Base-by-base conservation (phyloP, 2,329 filamentous ascomycete genomes). In the Pseudogymnoascus sp. region DNA sequence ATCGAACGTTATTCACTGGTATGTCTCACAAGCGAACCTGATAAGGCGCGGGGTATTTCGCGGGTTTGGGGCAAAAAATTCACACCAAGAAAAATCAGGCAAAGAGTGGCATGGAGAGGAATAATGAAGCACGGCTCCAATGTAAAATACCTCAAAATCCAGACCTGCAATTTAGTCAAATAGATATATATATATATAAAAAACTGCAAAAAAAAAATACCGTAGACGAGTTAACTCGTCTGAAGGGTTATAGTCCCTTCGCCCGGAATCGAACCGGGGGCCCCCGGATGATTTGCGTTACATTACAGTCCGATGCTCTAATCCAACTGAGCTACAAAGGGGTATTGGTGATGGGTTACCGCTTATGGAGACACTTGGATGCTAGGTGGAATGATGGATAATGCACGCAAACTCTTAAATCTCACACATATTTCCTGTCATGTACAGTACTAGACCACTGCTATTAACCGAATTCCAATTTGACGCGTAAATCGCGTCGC, bases 301-400 rank as follows among this genome's bases (percentile, higher is more conserved):
- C 25, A 35, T 59, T 59, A 59, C 50, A 59, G 50, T 59, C 50
- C 50, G 50, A 59, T 59, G 50, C 50, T 59, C 50, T 59, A 59
- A 59, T 59, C 50, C 50, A 59, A 59, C 53, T 59, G 53, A 59
- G 53, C 53, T 59, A 59, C 53, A 59, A 33, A 59, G 53, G 53
- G 53, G 25, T 53, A 53, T 28, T 53, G 44, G 23, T 50, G 44
- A 50, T 50, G 10, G 44, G 12, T 8, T 4, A 28, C 12, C 7
- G 12, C 44, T 16, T 50, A 50, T 50, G 23, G 14, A 11, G 8
- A 16, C 3, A 28, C 6, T n/a, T 50, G 44, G 2, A 28, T 50
- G 23, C 44, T 14, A 5, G 5, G 1, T 3, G 1, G 23, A 16
- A 5, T n/a, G 4, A 50, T 31, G 28, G 28, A 50, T n/a, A n/a